These are phyloP conservation scores for Ophiocordyceps unilateralis DNA, from an alignment of 2,329 filamentous ascomycete genomes.

Conservation along the genomic window DNA sequence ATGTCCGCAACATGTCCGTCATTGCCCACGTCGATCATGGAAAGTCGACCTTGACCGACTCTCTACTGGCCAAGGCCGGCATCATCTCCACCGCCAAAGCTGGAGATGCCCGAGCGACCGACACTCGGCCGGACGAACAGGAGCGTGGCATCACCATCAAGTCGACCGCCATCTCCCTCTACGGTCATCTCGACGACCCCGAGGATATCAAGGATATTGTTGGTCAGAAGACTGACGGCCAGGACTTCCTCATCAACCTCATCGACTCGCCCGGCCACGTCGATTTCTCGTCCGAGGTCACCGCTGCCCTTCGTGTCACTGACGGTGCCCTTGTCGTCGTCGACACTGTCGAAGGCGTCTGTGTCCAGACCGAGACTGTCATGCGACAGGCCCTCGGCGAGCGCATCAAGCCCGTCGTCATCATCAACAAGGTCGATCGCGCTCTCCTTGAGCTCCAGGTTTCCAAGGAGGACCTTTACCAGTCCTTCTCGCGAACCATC, in stretches of 20 bases:
- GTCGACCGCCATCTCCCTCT: slow-evolving; percentile 98
- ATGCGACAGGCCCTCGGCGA: slow-evolving; percentile 97
- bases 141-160: slow-evolving; percentile 99
- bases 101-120: slow-evolving; percentile 87
- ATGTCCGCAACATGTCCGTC: slow-evolving; percentile 94
- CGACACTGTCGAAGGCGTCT: slow-evolving; percentile 99
- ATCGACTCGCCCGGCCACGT: slow-evolving; percentile 99
- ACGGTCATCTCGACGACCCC: slow-evolving; percentile 60
- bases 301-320: slow-evolving; percentile 97
- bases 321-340: slow-evolving; percentile 99
- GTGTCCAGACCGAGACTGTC: slow-evolving; percentile 99
- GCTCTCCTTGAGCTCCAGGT: slow-evolving; percentile 98
- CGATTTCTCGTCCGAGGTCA: slow-evolving; percentile 99
- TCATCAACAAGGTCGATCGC: slow-evolving; percentile 99
- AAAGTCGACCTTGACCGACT: slow-evolving; percentile 99
- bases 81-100: slow-evolving; percentile 98
- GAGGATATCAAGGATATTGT: slow-evolving; percentile 94
- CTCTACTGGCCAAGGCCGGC: slow-evolving; percentile 96
- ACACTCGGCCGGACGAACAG: slow-evolving; percentile 95
- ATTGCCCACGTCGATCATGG: slow-evolving; percentile 99
- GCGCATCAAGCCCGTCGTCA: slow-evolving; percentile 98
- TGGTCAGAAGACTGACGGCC: slow-evolving; percentile 71
- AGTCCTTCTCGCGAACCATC: slow-evolving; percentile 98
- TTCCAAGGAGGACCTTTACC: slow-evolving; percentile 97
- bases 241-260: slow-evolving; percentile 99